phyloP scores from a whole-genome alignment of 129 eudicot genomes.

The Smallanthus sonchifolius region DNA sequence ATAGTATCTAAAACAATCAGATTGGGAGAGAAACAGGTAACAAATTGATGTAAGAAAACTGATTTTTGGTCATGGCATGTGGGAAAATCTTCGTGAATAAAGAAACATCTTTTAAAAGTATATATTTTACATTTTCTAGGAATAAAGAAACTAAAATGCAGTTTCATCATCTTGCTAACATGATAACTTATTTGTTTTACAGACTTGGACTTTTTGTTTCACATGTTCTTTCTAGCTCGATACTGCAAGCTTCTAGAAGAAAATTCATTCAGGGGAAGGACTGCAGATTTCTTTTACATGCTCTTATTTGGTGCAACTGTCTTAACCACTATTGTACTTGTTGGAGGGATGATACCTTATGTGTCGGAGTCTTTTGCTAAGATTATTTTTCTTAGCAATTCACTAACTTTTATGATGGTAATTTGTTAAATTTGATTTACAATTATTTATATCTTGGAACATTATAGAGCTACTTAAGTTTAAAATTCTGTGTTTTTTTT shows the following conservation, averaged over 20 bases:
- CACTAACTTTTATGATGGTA: constrained; percentile 99
- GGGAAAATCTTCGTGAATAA: not conserved
- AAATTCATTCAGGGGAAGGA: constrained; percentile 90
- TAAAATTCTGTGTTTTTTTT: not conserved
- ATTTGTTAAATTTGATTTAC: constrained; percentile 15
- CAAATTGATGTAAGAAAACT: not conserved
- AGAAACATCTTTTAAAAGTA: not conserved
- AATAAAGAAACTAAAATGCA: not conserved
- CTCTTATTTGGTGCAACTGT: constrained; percentile 88
- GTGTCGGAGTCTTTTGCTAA: constrained; percentile 91
- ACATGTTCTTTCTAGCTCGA: constrained; percentile 98
- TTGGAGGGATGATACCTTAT: constrained; percentile 97
- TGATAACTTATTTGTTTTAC: constrained; percentile 22
- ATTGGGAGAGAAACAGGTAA: not conserved
- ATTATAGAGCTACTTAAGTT: not conserved
- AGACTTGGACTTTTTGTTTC: constrained; percentile 98
- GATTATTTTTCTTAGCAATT: constrained; percentile 95
- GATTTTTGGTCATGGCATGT: not conserved
- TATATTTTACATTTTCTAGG: not conserved
- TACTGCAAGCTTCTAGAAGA: constrained; percentile 99
- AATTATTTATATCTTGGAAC: not conserved
- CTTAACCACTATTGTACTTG: constrained; percentile 82
- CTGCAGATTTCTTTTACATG: constrained; percentile 98
- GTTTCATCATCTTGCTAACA: constrained; percentile 5
- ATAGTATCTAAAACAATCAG: not conserved